A percentile compares a stretch with the other conserved stretches of the same genome.
Evolutionary conservation across 148 eudicot genomes (phyloP).

Genomic region (Rhododendron molle): DNA sequence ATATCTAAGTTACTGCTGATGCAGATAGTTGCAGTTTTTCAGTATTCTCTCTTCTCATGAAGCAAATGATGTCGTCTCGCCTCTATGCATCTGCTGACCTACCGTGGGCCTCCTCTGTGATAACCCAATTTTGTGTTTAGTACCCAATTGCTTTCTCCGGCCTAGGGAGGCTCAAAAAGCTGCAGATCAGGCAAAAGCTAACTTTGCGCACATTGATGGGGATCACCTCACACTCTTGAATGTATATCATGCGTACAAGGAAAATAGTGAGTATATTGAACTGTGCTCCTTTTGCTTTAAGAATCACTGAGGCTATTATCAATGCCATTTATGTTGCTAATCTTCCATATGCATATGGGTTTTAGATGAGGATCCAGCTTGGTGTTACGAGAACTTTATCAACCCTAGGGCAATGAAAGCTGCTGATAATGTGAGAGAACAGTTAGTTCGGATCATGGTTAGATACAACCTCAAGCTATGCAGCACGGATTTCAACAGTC

Average conservation of each 20-base stretch:
- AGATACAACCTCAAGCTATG: constrained; percentile 81
- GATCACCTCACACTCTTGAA: constrained; percentile 95
- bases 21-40: constrained; percentile 96
- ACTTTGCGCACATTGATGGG: constrained; percentile 88
- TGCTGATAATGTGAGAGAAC: constrained; percentile 96
- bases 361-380: constrained; percentile 77
- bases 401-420: constrained; percentile 72
- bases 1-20: constrained; percentile 93
- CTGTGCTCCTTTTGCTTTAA: not conserved
- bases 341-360: not conserved
- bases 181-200: constrained; percentile 89
- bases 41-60: constrained; percentile 97
- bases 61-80: constrained; percentile 94
- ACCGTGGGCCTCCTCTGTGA: constrained; percentile 99
- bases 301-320: not conserved
- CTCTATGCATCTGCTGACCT: constrained; percentile 99
- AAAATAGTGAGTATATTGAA: constrained; percentile 62
- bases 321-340: not conserved
- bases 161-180: constrained; percentile 99
- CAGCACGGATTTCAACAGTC: constrained; percentile 92
- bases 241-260: constrained; percentile 95
- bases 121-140: constrained; percentile 92
- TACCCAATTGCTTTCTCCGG: constrained; percentile 99
- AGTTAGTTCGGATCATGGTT: constrained; percentile 81
- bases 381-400: constrained; percentile 94